Percentiles rank a stretch among this genome's conserved stretches.
These are phyloP conservation scores for Stentor roeselii DNA, from an alignment of 73 alveolate species.

Conservation along the genomic window DNA sequence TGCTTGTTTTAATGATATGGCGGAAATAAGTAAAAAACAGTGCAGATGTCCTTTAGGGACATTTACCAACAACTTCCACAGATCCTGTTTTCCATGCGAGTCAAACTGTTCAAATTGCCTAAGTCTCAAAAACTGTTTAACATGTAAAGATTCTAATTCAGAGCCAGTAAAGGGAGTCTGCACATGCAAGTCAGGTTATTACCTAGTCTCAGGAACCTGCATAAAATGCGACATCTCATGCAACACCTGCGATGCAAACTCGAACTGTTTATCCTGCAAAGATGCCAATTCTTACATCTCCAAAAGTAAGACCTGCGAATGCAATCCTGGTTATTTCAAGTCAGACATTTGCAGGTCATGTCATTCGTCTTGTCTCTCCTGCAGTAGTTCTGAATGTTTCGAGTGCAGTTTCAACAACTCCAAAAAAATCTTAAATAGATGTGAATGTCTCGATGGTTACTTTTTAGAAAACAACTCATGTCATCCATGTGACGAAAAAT, in stretches of 20 bases:
- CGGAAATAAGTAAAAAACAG: too few relatives aligned
- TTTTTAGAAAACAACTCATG: neutral
- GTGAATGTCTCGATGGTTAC: neutral
- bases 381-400: neutral
- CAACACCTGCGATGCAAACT: neutral
- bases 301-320: neutral
- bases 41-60: neutral
- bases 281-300: neutral
- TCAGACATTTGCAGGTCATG: neutral
- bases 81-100: neutral
- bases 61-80: too few relatives aligned
- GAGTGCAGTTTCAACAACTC: neutral
- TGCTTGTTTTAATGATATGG: too few relatives aligned
- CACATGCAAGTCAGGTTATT: neutral
- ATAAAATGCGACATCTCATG: neutral
- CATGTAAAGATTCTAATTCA: neutral
- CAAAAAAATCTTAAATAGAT: too few relatives aligned
- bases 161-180: neutral
- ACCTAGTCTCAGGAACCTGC: neutral
- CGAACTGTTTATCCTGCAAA: neutral
- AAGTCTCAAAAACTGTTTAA: neutral
- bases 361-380: neutral
- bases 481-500: neutral
- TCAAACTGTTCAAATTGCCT: neutral
- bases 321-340: neutral